phyloP scores from a whole-genome alignment of 768 basidiomycete genomes.

The Dendrothele bispora region DNA sequence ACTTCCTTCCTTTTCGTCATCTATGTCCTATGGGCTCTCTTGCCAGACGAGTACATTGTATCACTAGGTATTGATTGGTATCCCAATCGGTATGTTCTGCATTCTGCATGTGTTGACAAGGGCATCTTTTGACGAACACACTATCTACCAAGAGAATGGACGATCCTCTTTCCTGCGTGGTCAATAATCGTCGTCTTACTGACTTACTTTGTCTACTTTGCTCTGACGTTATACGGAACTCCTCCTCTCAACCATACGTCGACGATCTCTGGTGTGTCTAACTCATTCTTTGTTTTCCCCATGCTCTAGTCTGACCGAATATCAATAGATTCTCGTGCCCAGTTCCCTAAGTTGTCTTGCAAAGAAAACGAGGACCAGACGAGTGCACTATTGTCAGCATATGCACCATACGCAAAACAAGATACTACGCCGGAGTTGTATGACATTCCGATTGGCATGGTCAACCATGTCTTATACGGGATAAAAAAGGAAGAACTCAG shows the following conservation, averaged over 20 bases:
- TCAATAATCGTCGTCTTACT: conserved; percentile 67
- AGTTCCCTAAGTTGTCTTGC: conserved; percentile 39
- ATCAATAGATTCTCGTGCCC: conserved; percentile 56
- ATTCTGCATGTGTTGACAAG: neutral
- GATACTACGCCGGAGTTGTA: conserved; percentile 54
- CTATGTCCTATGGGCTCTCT: conserved; percentile 78
- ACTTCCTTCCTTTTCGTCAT: conserved; percentile 70
- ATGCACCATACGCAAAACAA: conserved; percentile 44
- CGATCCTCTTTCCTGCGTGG: conserved; percentile 78
- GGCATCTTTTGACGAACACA: conserved; percentile 4
- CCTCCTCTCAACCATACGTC: conserved; percentile 65
- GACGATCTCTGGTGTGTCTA: conserved; percentile 63
- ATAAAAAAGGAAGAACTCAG: conserved; percentile 2
- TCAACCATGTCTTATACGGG: conserved; percentile 70
- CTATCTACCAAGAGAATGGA: conserved; percentile 70
- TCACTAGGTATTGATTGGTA: conserved; percentile 80
- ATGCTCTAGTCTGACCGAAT: conserved; percentile 11
- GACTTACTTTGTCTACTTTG: conserved; percentile 76
- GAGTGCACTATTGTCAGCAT: conserved; percentile 19
- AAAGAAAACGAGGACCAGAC: conserved; percentile 32
- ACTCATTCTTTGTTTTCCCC: conserved; percentile 7
- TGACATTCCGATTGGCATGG: conserved; percentile 80
- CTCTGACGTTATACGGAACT: conserved; percentile 69
- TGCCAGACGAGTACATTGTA: conserved; percentile 70
- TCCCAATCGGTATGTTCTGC: conserved; percentile 66